These are phyloP conservation scores for Phoenix dactylifera DNA, from an alignment of 176 grass and related monocot species.

Conservation along the genomic window DNA sequence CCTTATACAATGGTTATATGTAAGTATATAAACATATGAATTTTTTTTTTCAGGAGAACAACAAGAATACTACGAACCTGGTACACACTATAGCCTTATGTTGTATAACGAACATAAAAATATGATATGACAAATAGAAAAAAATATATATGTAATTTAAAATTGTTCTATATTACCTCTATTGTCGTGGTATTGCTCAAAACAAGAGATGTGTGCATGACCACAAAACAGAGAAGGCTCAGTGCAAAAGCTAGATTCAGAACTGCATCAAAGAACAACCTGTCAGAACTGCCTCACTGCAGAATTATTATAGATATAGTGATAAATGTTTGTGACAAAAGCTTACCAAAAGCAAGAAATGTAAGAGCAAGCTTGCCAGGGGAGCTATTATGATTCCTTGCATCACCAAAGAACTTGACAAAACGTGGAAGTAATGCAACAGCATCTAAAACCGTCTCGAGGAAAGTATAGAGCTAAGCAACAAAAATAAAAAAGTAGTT, in stretches of 20 bases:
- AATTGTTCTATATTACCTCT: conserved; percentile 44
- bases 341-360: conserved; percentile 76
- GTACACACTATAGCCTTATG: no score
- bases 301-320: conserved; percentile 12
- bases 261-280: conserved; percentile 50
- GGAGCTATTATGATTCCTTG: conserved; percentile 35
- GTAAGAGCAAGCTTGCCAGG: conserved; percentile 54
- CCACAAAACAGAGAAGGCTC: conserved; percentile 76
- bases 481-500: not conserved
- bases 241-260: conserved; percentile 80
- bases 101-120: no score
- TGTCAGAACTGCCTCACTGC: conserved; percentile 12
- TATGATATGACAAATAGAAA: no score
- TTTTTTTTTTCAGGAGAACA: no score
- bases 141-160: no score
- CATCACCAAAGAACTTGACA: conserved; percentile 61
- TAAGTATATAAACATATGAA: no score
- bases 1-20: no score
- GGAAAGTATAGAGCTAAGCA: conserved; percentile 61
- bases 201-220: conserved; percentile 56
- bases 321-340: conserved; percentile 10
- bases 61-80: no score
- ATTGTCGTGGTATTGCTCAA: conserved; percentile 64
- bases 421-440: conserved; percentile 63
- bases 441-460: conserved; percentile 52